Percentiles rank a stretch among this genome's conserved stretches.
phyloP scores from a whole-genome alignment of 306 rosid genomes.

The Dryas octopetala region DNA sequence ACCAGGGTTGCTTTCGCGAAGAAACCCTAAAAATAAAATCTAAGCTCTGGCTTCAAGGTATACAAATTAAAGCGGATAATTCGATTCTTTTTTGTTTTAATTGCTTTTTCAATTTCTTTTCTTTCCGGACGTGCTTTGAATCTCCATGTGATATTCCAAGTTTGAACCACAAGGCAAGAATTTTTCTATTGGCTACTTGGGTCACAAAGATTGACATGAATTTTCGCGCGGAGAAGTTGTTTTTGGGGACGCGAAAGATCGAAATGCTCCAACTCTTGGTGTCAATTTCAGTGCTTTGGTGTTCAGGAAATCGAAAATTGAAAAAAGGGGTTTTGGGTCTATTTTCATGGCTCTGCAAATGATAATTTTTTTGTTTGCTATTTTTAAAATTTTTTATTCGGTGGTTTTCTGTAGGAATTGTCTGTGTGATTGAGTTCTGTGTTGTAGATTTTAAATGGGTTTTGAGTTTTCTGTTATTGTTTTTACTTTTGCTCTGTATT shows the following conservation, averaged over 20 bases:
- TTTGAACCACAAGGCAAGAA: conserved; percentile 32
- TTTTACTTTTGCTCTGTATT: neutral
- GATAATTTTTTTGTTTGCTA: neutral
- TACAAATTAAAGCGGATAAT: neutral
- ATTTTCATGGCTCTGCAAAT: neutral
- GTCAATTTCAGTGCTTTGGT: neutral
- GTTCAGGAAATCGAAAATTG: neutral
- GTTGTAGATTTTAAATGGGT: neutral
- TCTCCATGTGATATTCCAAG: conserved; percentile 28
- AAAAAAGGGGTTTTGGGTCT: neutral
- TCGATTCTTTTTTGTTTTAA: no score
- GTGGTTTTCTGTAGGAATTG: neutral
- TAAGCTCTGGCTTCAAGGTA: conserved; percentile 16
- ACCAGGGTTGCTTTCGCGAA: conserved; percentile 27
- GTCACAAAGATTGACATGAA: neutral
- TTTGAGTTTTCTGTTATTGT: neutral
- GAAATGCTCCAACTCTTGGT: conserved; percentile 10
- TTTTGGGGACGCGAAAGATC: conserved; percentile 16
- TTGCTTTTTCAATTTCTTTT: neutral
- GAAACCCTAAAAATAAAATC: conserved; percentile 4
- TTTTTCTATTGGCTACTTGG: conserved; percentile 21
- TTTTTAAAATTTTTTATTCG: neutral
- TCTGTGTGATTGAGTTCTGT: neutral
- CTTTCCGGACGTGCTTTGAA: conserved; percentile 21
- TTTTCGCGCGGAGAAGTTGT: neutral